Evolutionary conservation across 208 protist species (phyloP), one percentile per base, ranked within the genome.

Genomic region (Acanthamoeba culbertsoni): DNA sequence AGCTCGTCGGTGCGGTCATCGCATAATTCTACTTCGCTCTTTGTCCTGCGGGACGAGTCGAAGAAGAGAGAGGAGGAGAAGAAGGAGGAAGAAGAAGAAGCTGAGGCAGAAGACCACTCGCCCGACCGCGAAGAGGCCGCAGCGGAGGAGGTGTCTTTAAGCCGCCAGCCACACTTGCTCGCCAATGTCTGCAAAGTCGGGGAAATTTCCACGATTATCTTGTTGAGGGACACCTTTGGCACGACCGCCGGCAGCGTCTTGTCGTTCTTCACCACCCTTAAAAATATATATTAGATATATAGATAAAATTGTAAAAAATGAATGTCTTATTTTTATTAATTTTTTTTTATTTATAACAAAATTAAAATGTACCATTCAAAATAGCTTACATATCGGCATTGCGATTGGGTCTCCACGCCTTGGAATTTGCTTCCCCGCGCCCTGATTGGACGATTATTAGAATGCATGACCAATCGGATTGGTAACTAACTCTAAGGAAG

Each of bases 321-420:
- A 31, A 26, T 26, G 53, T 59, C 2, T 14, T 59, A 26, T 1
- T 57, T 4, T 12, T 57, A 23, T 57, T 0, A 23, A n/a, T 12
- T 57, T 12, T 57, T 0, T 0, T 0, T 12, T 57, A 23, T 57
- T 23, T 12, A 4, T 71, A n/a, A 1, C 0, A 28, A 31, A 28
- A 16, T 18, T 37, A 8, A n/a, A 20, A 71, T 28, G 23, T 12
- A 77, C 77, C 79, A 89, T 0, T 89, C 79, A 89, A 89, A 93
- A 43, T 93, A 93, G 40, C 73, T 40, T 2, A 93, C 43, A 37
- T 93, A 93, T 42, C 90, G 28, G 51, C 68, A 53, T 53, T 93
- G 90, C 6, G 51, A 73, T 46, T 59, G 90, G 18, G 73, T 93
- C 57, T 82, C 73, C 0, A 93, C 68, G 46, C 90, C 90, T 48